These are phyloP conservation scores for Boletus smithii DNA, from an alignment of 1,284 basidiomycete species.

Conservation along the genomic window DNA sequence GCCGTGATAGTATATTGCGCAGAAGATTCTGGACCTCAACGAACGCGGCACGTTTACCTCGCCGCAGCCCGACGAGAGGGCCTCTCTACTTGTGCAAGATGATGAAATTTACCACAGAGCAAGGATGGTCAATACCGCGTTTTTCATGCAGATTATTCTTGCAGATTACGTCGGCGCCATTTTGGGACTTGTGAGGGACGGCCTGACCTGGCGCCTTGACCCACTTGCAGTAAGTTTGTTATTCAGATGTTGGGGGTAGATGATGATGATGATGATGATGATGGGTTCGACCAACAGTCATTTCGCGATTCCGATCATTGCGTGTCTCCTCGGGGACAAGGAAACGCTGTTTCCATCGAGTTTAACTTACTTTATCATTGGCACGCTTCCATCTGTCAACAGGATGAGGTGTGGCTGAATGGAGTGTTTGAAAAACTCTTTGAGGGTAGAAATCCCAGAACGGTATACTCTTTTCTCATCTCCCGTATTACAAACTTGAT, in stretches of 20 bases:
- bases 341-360: constrained; percentile 71
- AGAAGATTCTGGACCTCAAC: constrained; percentile 67
- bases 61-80: constrained; percentile 27
- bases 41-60: constrained; percentile 47
- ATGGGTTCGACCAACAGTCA: constrained; percentile 7
- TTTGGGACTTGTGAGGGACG: constrained; percentile 48
- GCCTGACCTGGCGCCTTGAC: constrained; percentile 45
- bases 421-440: constrained; percentile 47
- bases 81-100: constrained; percentile 47
- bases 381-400: constrained; percentile 64
- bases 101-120: constrained; percentile 76
- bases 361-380: constrained; percentile 75
- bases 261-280: background rate
- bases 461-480: constrained; percentile 28
- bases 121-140: constrained; percentile 71
- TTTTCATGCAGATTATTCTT: constrained; percentile 65
- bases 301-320: constrained; percentile 26
- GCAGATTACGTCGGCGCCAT: constrained; percentile 66
- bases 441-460: constrained; percentile 37
- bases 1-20: constrained; percentile 59
- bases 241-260: background rate
- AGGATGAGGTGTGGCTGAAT: constrained; percentile 63
- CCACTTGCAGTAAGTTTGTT: constrained; percentile 41
- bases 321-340: constrained; percentile 56
- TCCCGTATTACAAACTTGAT: constrained; percentile 9